A percentile compares a stretch with the other conserved stretches of the same genome.
Evolutionary conservation across 2,329 filamentous ascomycete genomes (phyloP).

Genomic region (Xylaria sp.): DNA sequence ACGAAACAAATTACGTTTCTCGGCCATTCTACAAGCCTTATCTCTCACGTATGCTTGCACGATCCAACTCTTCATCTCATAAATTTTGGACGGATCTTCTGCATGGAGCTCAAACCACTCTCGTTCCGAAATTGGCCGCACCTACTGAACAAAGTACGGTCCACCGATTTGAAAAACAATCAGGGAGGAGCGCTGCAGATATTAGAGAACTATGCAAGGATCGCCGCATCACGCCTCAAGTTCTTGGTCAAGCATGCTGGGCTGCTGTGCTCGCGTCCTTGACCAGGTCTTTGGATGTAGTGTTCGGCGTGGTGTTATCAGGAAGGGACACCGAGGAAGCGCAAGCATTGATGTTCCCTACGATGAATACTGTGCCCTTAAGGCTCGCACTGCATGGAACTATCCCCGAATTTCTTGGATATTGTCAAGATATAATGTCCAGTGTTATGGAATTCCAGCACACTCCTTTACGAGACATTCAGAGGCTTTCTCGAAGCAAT

Average conservation of each 20-base stretch:
- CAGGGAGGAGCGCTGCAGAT: slow-evolving; percentile 52
- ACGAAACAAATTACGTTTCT: slow-evolving; percentile 56
- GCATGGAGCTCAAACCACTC: slow-evolving; percentile 57
- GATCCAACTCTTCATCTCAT: slow-evolving; percentile 54
- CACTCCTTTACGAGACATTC: slow-evolving; percentile 78
- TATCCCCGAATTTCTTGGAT: slow-evolving; percentile 70
- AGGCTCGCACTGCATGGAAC: slow-evolving; percentile 78
- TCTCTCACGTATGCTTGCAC: slow-evolving; percentile 63
- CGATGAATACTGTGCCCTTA: slow-evolving; percentile 89
- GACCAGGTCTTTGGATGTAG: slow-evolving; percentile 74
- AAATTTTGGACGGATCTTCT: slow-evolving; percentile 80
- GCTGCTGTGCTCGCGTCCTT: slow-evolving; percentile 73
- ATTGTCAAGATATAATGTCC: slow-evolving; percentile 76
- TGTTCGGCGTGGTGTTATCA: slow-evolving; percentile 84
- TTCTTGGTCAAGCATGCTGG: slow-evolving; percentile 81
- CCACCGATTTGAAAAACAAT: slow-evolving; percentile 59
- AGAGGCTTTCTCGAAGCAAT: slow-evolving; percentile 57
- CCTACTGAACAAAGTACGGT: slow-evolving; percentile 5
- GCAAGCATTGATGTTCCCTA: slow-evolving; percentile 79
- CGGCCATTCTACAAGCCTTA: slow-evolving; percentile 63
- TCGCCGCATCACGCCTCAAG: slow-evolving; percentile 77
- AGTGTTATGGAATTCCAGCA: slow-evolving; percentile 77
- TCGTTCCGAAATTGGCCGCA: slow-evolving; percentile 41
- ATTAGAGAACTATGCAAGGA: slow-evolving; percentile 71
- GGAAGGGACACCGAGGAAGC: slow-evolving; percentile 80